phyloP scores from a whole-genome alignment of 768 basidiomycete genomes.

The Coprinopsis cinerea region DNA sequence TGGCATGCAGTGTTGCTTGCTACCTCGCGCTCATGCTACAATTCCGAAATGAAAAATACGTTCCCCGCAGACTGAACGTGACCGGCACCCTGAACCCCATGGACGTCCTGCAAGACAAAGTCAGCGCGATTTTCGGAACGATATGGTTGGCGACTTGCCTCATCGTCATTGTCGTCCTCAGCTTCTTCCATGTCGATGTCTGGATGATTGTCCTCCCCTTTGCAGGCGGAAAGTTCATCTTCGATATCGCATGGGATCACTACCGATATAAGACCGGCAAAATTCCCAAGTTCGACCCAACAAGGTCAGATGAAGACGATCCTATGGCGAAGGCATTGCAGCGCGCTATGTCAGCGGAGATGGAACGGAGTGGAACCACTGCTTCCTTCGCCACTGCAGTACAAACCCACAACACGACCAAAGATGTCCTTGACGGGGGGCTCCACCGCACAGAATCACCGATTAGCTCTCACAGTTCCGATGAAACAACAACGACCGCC shows the following conservation, averaged over 20 bases:
- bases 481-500: background rate
- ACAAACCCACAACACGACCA: background rate
- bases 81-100: slow-evolving; percentile 41
- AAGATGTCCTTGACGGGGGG: background rate
- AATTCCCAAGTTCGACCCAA: slow-evolving; percentile 14
- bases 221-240: slow-evolving; percentile 61
- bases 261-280: slow-evolving; percentile 31
- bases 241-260: slow-evolving; percentile 60
- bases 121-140: slow-evolving; percentile 71
- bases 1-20: slow-evolving; percentile 61
- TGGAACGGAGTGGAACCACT: background rate
- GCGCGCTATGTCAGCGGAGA: slow-evolving; percentile 18
- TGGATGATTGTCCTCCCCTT: slow-evolving; percentile 85
- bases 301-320: slow-evolving; percentile 18
- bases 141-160: slow-evolving; percentile 62
- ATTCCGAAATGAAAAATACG: slow-evolving; percentile 48
- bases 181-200: slow-evolving; percentile 70
- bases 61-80: slow-evolving; percentile 40
- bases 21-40: slow-evolving; percentile 53
- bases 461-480: slow-evolving; percentile 2
- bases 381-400: background rate
- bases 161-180: slow-evolving; percentile 67
- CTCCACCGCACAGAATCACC: slow-evolving; percentile 5
- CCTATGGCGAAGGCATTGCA: slow-evolving; percentile 22
- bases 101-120: slow-evolving; percentile 63